Base-by-base conservation (phyloP, 768 basidiomycete genomes). In the Tylopilus intermedius region DNA sequence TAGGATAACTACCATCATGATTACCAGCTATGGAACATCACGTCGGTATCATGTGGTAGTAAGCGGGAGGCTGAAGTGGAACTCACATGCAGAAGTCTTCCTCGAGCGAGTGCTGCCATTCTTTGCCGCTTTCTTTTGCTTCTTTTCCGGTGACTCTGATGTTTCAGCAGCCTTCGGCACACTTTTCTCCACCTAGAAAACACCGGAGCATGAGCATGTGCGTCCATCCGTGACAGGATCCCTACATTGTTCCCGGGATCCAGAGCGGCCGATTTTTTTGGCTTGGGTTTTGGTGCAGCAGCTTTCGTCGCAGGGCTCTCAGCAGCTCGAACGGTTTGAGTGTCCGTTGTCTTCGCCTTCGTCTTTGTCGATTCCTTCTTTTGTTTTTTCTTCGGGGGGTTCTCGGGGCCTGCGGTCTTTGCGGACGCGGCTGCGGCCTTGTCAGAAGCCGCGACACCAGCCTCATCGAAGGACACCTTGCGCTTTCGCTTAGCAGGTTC, bases 401-500 rank as follows among this genome's bases (percentile, higher is more conserved):
- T 61, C 13, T 47, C 48, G 3, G 47, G 5, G 8, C 53, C 53
- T 24, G 38, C 27, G 7, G 41, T 13, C 21, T 21, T 44, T 15
- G 37, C 24, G 8, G 58, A 26, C n/a, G 14, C 33, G 29, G 40
- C n/a, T 5, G 54, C 24, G 5, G 37, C 18, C 51, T 41, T 9
- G 51, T 24, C 42, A 18, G 39, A 6, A 15, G 29, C 22, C 1
- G 24, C 32, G 21, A 15, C 2, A 22, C 35, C 6, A 9, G 40
- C 24, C 3, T 30, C 37, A n/a, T 32, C 43, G 24, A 58, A 56
- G 2, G 59, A 59, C 40, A 54, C 53, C 53, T 58, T 71, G 35
- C 62, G 69, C 54, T 67, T 74, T 60, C 62, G 65, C 49, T 49
- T 48, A 7, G 50, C 24, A 14, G 56, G 37, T 1, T 47, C 48